A percentile compares a stretch with the other conserved stretches of the same genome.
Evolutionary conservation across 768 basidiomycete genomes (phyloP).

Genomic region (Rhodotorula babjevae): DNA sequence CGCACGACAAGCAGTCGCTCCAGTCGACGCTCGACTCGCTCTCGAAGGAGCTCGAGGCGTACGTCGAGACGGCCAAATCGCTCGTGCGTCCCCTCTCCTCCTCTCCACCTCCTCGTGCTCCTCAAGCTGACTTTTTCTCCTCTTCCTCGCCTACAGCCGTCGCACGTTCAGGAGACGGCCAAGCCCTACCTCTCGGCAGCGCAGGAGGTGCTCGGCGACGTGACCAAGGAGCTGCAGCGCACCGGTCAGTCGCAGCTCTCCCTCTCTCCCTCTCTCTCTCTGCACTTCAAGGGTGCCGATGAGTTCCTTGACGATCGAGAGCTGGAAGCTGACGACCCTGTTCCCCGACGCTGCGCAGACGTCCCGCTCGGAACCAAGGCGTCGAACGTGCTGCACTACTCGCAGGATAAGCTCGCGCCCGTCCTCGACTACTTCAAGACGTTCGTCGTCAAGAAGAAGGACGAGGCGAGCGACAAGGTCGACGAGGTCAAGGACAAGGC

Average conservation of each 20-base stretch:
- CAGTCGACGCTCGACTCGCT: conserved; percentile 9
- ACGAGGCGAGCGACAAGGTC: conserved; percentile 1
- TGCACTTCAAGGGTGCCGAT: neutral
- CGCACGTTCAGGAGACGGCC: conserved; percentile 14
- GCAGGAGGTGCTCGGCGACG: conserved; percentile 7
- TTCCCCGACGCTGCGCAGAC: too few species aligned
- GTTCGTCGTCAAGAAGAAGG: conserved; percentile 19
- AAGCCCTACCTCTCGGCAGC: conserved; percentile 14
- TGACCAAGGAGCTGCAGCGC: conserved; percentile 13
- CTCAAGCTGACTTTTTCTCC: neutral
- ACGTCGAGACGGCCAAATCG: conserved; percentile 12
- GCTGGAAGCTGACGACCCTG: too few species aligned
- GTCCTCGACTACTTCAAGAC: conserved; percentile 16
- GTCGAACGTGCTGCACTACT: conserved; percentile 16
- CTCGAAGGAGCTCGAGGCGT: conserved; percentile 11
- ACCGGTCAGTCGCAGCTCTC: neutral
- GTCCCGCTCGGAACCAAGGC: conserved; percentile 18
- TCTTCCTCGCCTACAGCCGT: neutral
- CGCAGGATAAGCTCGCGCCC: conserved; percentile 27
- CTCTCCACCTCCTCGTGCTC: neutral
- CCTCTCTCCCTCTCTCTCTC: neutral
- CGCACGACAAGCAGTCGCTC: conserved; percentile 22
- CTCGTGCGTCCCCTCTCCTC: conserved; percentile 9
- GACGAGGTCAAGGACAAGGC: conserved; percentile 4
- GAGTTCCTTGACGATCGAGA: too few species aligned